phyloP scores from a whole-genome alignment of 106 monocot species.

The Xerophyta viscosa region DNA sequence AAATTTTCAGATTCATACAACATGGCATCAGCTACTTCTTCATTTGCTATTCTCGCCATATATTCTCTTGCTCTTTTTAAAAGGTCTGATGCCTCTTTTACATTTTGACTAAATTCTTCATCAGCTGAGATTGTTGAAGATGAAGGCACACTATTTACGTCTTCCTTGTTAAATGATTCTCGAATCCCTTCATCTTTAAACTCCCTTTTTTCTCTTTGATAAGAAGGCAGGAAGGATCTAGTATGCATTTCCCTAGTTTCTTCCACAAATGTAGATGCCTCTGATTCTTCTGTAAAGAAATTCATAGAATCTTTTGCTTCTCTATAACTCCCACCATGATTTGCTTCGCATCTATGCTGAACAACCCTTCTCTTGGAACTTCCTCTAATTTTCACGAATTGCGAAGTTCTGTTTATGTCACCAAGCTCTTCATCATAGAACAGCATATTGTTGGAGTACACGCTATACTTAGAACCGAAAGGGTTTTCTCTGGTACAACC shows the following conservation, averaged over 20 bases:
- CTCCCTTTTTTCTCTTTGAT: conserved; percentile 14
- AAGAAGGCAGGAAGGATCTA: conserved; percentile 7
- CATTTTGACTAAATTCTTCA: conserved; percentile 43
- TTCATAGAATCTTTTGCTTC: conserved; percentile 10
- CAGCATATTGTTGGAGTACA: conserved; percentile 12
- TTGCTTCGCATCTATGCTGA: conserved; percentile 21
- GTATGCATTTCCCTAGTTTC: conserved; percentile 31
- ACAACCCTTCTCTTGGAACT: conserved; percentile 22
- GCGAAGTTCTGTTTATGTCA: conserved; percentile 24
- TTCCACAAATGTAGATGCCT: conserved; percentile 30
- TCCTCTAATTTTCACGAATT: conserved; percentile 15
- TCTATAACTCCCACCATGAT: neutral
- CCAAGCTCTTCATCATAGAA: conserved; percentile 30
- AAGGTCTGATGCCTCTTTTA: conserved; percentile 50
- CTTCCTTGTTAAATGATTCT: neutral
- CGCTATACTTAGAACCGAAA: conserved; percentile 4
- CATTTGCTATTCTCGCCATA: conserved; percentile 41
- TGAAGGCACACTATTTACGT: conserved; percentile 12
- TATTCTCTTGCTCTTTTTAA: conserved; percentile 59
- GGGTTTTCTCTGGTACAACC: neutral
- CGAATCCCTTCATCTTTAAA: conserved; percentile 4
- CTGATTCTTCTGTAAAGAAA: conserved; percentile 19
- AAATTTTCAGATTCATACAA: conserved; percentile 60
- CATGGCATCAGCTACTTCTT: conserved; percentile 45
- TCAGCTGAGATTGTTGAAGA: conserved; percentile 20